Conservation (phyloP, 345 rosid species). For the Eucalyptus camaldulensis region DNA sequence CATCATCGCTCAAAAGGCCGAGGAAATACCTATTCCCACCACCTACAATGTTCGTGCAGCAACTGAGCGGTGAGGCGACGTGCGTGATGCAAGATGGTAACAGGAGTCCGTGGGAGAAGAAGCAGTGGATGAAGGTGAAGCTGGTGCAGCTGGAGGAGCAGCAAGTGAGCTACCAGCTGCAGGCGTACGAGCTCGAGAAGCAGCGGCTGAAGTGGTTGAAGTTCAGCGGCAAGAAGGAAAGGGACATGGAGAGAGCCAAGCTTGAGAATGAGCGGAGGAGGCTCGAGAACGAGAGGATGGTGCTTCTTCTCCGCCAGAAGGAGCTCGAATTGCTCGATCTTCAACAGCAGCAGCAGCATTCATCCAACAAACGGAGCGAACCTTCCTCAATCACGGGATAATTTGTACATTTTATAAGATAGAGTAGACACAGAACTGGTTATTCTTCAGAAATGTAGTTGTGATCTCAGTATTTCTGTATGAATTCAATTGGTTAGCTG, state of each 20-base stretch:
- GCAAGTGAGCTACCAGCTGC: slow-evolving; percentile 42
- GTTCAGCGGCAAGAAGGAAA: slow-evolving; percentile 77
- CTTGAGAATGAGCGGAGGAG: slow-evolving; percentile 53
- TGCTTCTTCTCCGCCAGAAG: slow-evolving; percentile 45
- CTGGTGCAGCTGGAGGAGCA: slow-evolving; percentile 61
- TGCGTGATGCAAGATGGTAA: slow-evolving; percentile 36
- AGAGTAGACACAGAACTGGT: background rate
- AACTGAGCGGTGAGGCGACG: slow-evolving; percentile 29
- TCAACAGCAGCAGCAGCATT: slow-evolving; percentile 35
- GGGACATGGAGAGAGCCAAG: slow-evolving; percentile 89
- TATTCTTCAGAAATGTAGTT: background rate
- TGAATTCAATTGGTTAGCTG: background rate
- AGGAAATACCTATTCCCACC: slow-evolving; percentile 2
- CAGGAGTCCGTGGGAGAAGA: slow-evolving; percentile 76
- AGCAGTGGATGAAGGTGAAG: slow-evolving; percentile 65
- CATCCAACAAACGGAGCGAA: slow-evolving; percentile 50
- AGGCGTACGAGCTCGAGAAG: slow-evolving; percentile 78
- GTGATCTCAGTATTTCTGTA: background rate
- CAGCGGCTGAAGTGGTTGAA: slow-evolving; percentile 89
- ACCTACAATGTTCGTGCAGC: slow-evolving; percentile 25
- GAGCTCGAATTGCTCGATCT: slow-evolving; percentile 51
- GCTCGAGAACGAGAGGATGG: slow-evolving; percentile 76
- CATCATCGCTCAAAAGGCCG: slow-evolving; percentile 12
- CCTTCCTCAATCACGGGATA: slow-evolving; percentile 49
- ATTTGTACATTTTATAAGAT: background rate